Conservation (phyloP, 2,329 filamentous ascomycete species). For the Grosmannia penicillata region DNA sequence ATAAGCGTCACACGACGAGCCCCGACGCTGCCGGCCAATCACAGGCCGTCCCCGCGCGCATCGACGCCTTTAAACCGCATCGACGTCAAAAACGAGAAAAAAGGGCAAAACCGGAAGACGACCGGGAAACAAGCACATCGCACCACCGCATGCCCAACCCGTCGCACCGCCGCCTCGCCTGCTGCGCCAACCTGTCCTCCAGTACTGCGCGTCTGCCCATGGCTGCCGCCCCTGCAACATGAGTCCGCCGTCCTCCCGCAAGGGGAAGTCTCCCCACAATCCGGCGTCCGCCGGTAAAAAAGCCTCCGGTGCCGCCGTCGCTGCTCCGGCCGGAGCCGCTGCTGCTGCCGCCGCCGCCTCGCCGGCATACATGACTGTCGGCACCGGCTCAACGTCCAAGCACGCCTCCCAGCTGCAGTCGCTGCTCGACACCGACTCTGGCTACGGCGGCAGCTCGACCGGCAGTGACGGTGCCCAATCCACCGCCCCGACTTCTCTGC, state of each 20-base stretch:
- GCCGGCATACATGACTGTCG: conserved; percentile 84
- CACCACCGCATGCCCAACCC: too few relatives aligned
- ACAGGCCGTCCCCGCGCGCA: too few relatives aligned
- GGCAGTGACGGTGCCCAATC: conserved; percentile 34
- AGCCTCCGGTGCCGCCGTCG: conserved; percentile 14
- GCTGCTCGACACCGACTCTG: conserved; percentile 76
- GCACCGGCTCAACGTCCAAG: conserved; percentile 65
- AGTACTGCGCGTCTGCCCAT: background rate
- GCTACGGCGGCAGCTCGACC: conserved; percentile 70
- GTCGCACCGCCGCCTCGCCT: too few relatives aligned
- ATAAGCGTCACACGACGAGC: too few relatives aligned
- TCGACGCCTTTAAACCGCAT: too few relatives aligned
- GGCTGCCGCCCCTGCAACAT: conserved; percentile 20
- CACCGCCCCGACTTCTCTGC: conserved; percentile 17
- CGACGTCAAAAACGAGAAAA: too few relatives aligned
- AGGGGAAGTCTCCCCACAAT: conserved; percentile 31
- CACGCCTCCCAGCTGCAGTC: conserved; percentile 69
- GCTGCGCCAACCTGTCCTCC: too few relatives aligned
- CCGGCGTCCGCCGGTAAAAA: background rate
- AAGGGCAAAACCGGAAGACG: too few relatives aligned
- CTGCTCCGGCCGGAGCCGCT: conserved; percentile 4
- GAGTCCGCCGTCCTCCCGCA: conserved; percentile 46
- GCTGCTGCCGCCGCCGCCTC: conserved; percentile 10
- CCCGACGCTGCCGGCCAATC: too few relatives aligned
- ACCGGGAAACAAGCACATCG: too few relatives aligned